Evolutionary conservation across 2,329 filamentous ascomycete species (phyloP).

Genomic region (Sporothrix sp.): DNA sequence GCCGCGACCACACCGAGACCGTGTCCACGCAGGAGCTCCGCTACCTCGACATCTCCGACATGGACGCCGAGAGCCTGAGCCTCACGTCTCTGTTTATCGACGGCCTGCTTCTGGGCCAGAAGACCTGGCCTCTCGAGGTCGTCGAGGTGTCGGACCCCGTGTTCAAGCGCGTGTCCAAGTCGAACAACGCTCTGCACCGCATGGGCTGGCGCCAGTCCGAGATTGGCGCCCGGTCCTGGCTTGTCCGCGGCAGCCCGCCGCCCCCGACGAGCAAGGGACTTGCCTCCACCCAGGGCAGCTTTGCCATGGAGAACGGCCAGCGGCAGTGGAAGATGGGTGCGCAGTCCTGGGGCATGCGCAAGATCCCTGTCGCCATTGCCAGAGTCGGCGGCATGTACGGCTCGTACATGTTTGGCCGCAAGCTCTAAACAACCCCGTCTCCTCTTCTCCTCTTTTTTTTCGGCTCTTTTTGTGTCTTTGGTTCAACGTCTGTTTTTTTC

Average conservation of each 20-base stretch:
- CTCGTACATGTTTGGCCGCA: slow-evolving; percentile 53
- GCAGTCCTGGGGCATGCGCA: slow-evolving; percentile 75
- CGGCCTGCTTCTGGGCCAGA: slow-evolving; percentile 46
- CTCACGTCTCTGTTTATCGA: slow-evolving; percentile 41
- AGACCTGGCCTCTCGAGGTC: slow-evolving; percentile 61
- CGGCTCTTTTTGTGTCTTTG: neutral
- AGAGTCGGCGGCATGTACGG: slow-evolving; percentile 95
- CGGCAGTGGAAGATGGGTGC: slow-evolving; percentile 77
- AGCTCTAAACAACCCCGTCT: slow-evolving; percentile 32
- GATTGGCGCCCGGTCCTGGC: slow-evolving; percentile 54
- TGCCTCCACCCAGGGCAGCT: slow-evolving; percentile 5
- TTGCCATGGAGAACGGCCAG: slow-evolving; percentile 33
- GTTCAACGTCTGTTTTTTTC: neutral
- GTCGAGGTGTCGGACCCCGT: slow-evolving; percentile 64
- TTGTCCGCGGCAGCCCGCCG: slow-evolving; percentile 47
- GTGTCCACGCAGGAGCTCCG: slow-evolving; percentile 59
- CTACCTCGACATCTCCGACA: slow-evolving; percentile 69
- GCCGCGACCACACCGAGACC: too few relatives aligned
- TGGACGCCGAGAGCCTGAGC: slow-evolving; percentile 51
- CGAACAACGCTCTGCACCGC: slow-evolving; percentile 47
- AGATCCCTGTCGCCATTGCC: slow-evolving; percentile 82
- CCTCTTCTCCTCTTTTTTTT: slow-evolving; percentile 7
- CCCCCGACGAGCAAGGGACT: slow-evolving; percentile 33
- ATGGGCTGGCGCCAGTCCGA: slow-evolving; percentile 64
- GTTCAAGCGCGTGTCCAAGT: slow-evolving; percentile 54